Evolutionary conservation across 305 asterid species (phyloP), one percentile per base, ranked within the genome.

Genomic region (Fraxinus sp.): DNA sequence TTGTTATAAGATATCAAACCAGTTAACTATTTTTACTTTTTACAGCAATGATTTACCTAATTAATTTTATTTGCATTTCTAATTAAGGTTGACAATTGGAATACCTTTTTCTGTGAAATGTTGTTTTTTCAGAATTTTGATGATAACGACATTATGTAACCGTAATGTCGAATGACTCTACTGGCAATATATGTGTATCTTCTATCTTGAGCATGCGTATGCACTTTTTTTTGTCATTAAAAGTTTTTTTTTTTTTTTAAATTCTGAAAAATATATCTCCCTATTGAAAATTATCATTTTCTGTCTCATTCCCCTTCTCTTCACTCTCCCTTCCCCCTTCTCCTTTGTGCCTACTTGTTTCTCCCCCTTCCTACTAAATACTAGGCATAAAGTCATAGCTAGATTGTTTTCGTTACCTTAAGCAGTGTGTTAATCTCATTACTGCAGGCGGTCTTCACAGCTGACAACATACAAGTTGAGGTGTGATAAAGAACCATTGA

Each of bases 401-500:
- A 28, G 46, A 73, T 49, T 76, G 73, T 76, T 30, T 24, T 52
- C 28, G 79, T 80, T 73, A 14, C 83, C 59, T 16, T 77, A 35
- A 66, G 37, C 78, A n/a, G 57, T 81, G 39, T 78, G 72, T 59
- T 86, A 74, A 75, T 82, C 44, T 78, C 81, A 68, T 82, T 36
- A 26, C 80, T 85, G 83, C 89, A 96, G 98, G 88, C 92, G 98
- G 62, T 82, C 94, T 14, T 87, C 87, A 68, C 97, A 88, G 30
- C 88, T 90, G 77, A 81, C 86, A 74, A 90, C 93, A 9, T 96
- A 88, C 92, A 91, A 90, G 84, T 88, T 91, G 92, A 90, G 87
- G 93, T 96, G 99, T 83, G 98, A 96, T 30, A 96, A 89, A 87
- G 99, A 96, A 82, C 89, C 85, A n/a, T 78, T 96, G 81, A 96